A percentile compares a stretch with the other conserved stretches of the same genome.
phyloP scores from a whole-genome alignment of 1,284 basidiomycete species.

The Marasmius fiardii region DNA sequence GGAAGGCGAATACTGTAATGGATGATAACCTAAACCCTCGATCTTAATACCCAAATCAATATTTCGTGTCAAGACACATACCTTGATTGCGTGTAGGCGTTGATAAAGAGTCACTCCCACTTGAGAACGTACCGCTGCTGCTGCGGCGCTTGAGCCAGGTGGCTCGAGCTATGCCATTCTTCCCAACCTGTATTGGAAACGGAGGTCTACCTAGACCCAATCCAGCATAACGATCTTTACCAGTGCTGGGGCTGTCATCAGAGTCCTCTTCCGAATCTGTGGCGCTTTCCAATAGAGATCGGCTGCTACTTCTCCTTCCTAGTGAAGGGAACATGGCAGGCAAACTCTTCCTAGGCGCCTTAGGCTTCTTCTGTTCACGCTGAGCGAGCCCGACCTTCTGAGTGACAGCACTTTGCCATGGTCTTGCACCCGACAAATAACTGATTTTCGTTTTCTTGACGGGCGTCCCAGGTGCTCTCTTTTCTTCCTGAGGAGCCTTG shows the following conservation, averaged over 20 bases:
- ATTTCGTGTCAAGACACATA: conserved; percentile 23
- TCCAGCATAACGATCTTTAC: conserved; percentile 56
- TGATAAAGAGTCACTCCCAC: conserved; percentile 60
- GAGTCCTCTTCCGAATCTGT: conserved; percentile 49
- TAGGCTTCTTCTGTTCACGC: conserved; percentile 46
- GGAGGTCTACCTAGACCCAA: conserved; percentile 64
- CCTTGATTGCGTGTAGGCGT: conserved; percentile 54
- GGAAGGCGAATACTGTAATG: conserved; percentile 43
- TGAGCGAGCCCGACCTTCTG: conserved; percentile 63
- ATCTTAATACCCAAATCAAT: conserved; percentile 14
- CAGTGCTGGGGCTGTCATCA: conserved; percentile 52
- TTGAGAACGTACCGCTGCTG: conserved; percentile 76
- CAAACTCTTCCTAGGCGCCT: conserved; percentile 65
- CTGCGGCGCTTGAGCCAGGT: conserved; percentile 69
- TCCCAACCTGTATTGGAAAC: conserved; percentile 20
- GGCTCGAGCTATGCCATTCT: conserved; percentile 33
- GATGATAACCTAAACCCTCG: conserved; percentile 37
- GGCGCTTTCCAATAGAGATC: conserved; percentile 29
- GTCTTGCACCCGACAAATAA: conserved; percentile 53
- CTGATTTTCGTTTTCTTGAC: conserved; percentile 69
- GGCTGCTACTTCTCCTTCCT: conserved; percentile 25
- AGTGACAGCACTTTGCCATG: conserved; percentile 77
- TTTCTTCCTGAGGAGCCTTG: conserved; percentile 44
- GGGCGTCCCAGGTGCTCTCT: conserved; percentile 73
- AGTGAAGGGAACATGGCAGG: conserved; percentile 60